A percentile compares a stretch with the other conserved stretches of the same genome.
Evolutionary conservation across 345 rosid species (phyloP).

Genomic region (Arabis hirsuta): DNA sequence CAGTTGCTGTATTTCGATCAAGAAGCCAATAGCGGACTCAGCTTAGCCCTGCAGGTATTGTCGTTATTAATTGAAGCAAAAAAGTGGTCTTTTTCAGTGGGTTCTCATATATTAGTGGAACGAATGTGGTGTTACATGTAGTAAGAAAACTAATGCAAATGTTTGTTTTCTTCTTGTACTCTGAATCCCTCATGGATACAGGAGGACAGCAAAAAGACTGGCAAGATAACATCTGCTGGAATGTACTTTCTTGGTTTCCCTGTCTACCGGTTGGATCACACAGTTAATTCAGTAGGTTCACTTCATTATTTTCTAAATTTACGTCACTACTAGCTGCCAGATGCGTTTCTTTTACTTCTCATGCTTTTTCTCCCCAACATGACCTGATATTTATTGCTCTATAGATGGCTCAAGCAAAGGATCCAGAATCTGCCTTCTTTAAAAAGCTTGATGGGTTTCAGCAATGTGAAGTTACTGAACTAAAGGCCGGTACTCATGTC

Average conservation of each 20-base stretch:
- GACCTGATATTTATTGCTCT: constrained; percentile 23
- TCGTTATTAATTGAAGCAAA: constrained; percentile 12
- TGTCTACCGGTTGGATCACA: constrained; percentile 86
- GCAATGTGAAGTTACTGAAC: constrained; percentile 89
- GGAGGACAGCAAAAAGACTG: constrained; percentile 92
- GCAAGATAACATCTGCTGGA: constrained; percentile 90
- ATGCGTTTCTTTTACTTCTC: constrained; percentile 28
- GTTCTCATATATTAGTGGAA: constrained; percentile 2
- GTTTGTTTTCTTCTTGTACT: constrained; percentile 15
- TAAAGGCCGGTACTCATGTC: constrained; percentile 86
- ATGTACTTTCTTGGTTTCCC: constrained; percentile 98
- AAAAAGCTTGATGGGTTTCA: constrained; percentile 93
- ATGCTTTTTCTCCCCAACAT: constrained; percentile 9
- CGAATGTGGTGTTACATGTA: not conserved
- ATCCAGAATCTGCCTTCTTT: constrained; percentile 90
- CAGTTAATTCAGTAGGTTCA: constrained; percentile 69
- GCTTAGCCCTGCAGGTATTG: constrained; percentile 91
- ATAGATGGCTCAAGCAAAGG: constrained; percentile 84
- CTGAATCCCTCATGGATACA: constrained; percentile 34
- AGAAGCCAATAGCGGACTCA: constrained; percentile 79
- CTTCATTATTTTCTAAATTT: constrained; percentile 16
- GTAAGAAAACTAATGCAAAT: not conserved
- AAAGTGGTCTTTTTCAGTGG: not conserved
- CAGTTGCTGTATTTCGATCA: constrained; percentile 93
- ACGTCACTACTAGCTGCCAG: not conserved